phyloP scores from a whole-genome alignment of 179 eudicot genomes.

The Silene coronaria region DNA sequence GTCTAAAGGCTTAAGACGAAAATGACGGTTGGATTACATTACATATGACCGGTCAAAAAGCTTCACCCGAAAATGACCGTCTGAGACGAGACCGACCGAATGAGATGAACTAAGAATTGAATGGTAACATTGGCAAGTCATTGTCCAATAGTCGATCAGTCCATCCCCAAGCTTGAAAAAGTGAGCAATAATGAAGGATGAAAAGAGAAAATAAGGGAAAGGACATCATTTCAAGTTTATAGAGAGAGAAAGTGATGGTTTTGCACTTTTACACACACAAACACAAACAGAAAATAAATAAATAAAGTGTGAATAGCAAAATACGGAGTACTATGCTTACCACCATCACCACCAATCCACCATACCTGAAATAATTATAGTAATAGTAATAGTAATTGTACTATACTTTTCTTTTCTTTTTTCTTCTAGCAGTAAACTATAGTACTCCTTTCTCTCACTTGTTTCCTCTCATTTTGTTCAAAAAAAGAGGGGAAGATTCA shows the following conservation, averaged over 20 bases:
- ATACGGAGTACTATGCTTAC: background rate
- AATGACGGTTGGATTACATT: no score
- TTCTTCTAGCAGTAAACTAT: background rate
- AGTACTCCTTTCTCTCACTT: background rate
- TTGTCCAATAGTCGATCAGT: slow-evolving; percentile 12
- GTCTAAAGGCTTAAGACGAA: no score
- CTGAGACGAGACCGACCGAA: no score
- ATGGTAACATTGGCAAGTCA: background rate
- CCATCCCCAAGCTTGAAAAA: slow-evolving; percentile 7
- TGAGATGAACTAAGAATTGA: background rate
- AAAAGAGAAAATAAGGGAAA: slow-evolving; percentile 3
- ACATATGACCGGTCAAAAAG: no score
- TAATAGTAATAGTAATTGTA: background rate
- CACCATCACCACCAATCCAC: background rate
- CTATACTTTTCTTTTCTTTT: background rate
- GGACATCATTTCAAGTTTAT: background rate
- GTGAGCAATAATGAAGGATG: slow-evolving; percentile 6
- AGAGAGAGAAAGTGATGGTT: background rate
- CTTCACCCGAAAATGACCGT: no score
- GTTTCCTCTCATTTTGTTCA: background rate
- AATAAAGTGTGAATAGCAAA: background rate
- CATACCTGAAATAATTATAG: background rate
- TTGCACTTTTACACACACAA: background rate
- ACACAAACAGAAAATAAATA: background rate
- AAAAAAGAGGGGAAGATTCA: background rate